phyloP scores from a whole-genome alignment of 345 rosid genomes.

The Citrus sinensis region DNA sequence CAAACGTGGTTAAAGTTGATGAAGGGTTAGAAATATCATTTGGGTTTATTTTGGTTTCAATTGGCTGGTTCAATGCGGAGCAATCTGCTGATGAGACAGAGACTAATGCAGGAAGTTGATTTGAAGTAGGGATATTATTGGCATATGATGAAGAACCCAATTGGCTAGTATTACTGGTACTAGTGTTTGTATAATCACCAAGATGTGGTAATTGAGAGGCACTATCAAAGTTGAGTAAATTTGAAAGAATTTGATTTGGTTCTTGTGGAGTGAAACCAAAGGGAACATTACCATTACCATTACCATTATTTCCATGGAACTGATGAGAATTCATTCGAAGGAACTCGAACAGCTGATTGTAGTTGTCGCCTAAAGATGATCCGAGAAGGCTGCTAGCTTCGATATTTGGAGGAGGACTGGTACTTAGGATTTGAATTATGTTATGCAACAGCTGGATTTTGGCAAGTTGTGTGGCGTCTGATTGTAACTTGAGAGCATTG shows the following conservation, averaged over 20 bases:
- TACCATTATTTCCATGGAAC: neutral
- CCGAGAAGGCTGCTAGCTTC: slow-evolving; percentile 25
- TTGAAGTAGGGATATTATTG: slow-evolving; percentile 1
- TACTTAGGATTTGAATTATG: slow-evolving; percentile 38
- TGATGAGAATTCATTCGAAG: slow-evolving; percentile 20
- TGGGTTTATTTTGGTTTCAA: slow-evolving; percentile 16
- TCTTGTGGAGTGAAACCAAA: slow-evolving; percentile 27
- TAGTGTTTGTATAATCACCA: slow-evolving; percentile 14
- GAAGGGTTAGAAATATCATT: slow-evolving; percentile 44
- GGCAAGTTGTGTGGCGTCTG: slow-evolving; percentile 53
- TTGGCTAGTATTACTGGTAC: neutral
- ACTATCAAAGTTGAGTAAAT: slow-evolving; percentile 18
- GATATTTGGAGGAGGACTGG: slow-evolving; percentile 19
- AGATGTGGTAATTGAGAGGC: slow-evolving; percentile 13
- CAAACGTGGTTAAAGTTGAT: slow-evolving; percentile 50
- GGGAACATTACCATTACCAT: slow-evolving; percentile 18
- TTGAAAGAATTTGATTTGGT: slow-evolving; percentile 28
- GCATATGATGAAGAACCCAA: slow-evolving; percentile 23
- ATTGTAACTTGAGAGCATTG: slow-evolving; percentile 32
- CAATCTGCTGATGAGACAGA: slow-evolving; percentile 37
- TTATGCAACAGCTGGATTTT: slow-evolving; percentile 50
- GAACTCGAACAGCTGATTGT: slow-evolving; percentile 23
- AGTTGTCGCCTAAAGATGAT: slow-evolving; percentile 10
- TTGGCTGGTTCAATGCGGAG: slow-evolving; percentile 13
- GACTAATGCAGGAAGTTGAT: slow-evolving; percentile 42